Base-by-base conservation (phyloP, 1,284 basidiomycete species). In the Naganishia cerealis region DNA sequence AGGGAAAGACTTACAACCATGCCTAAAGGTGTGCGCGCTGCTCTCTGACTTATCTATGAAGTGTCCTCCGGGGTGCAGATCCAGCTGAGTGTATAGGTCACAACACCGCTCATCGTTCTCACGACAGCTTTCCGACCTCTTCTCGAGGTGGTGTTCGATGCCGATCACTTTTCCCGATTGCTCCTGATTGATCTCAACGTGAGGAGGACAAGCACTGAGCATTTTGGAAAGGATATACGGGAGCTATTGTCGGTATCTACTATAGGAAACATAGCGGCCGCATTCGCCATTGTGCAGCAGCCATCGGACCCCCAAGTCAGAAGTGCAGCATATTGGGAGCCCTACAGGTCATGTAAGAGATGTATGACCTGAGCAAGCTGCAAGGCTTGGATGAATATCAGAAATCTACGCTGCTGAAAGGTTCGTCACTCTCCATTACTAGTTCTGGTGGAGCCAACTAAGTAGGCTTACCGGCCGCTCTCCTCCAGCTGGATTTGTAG, bases 401-500 rank as follows among this genome's bases (percentile, higher is more conserved):
- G 24, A 59, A 50, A 62, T 26, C 62, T 10, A 57, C 57, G 24
- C 21, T 71, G n/a, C 62, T 55, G 3, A 55, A 57, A 39, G 70
- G 67, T 68, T 15, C 33, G 68, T 52, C 18, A 8, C 24, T 13
- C 21, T 38, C 12, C 42, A 36, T 65, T 24, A 29, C 42, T 33
- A 33, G 29, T 33, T 33, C n/a, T n/a, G n/a, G 3, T 21, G 12
- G 6, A 21, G 18, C 46, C 9, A 50, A 50, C 5, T 24, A 21
- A 24, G 5, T 24, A n/a, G 10, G 46, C 39, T 24, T 48, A 40
- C 33, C 33, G 24, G 12, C 21, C 18, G 7, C 15, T 39, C 29
- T 38, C n/a, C 10, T 36, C 29, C 69, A 78, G 78, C 76, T 18
- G 76, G 73, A 18, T 72, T 75, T 46, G 66, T 70, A 13, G 72